Base-by-base conservation (phyloP, 1,284 basidiomycete species). In the Irpex rosettiformis region DNA sequence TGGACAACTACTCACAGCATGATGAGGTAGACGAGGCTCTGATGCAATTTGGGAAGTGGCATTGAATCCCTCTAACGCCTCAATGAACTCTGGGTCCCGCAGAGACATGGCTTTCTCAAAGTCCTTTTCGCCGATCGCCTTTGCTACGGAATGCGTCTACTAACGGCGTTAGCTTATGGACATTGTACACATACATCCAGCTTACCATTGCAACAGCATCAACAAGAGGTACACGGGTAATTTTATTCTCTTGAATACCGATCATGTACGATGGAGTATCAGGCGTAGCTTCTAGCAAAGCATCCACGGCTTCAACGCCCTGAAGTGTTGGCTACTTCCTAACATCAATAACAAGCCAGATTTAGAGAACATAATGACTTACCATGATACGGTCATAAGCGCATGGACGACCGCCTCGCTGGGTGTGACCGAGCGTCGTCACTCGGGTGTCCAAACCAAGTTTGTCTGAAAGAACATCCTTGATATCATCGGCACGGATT, bases 261-360 rank as follows among this genome's bases (percentile, higher is more conserved):
- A 99, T 98, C 88, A 99, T 96, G 74, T 97, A 98, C 0, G 94
- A 96, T 0, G 96, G 96, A 0, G 92, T 95, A 24, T 91, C 85
- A 3, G 94, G 94, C 0, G 86, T 93, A 1, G 95, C 85, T 68
- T 93, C 88, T n/a, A 98, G 79, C 24, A 99, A 79, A 1, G 93
- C 91, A 56, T 96, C 83, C 49, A 99, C 91, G 1, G 96, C 96
- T 69, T 98, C 93, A 51, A 96, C 84, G 59, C 94, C 96, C 79
- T 99, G 96, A 22, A 98, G 77, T 1, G 96, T 97, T 0, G 96
- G 93, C 92, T 95, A 67, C 3, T 21, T 33, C 28, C 67, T 78
- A 67, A 25, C 66, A 88, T 89, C 70, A 93, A 67, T 65, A 93
- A 6, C 89, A 43, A 93, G 84, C 71, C 95, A 93, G 66, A 83